A percentile compares a stretch with the other conserved stretches of the same genome.
phyloP scores from a whole-genome alignment of 805 yeast genomes.

The Maudiozyma serrabonitensis region DNA sequence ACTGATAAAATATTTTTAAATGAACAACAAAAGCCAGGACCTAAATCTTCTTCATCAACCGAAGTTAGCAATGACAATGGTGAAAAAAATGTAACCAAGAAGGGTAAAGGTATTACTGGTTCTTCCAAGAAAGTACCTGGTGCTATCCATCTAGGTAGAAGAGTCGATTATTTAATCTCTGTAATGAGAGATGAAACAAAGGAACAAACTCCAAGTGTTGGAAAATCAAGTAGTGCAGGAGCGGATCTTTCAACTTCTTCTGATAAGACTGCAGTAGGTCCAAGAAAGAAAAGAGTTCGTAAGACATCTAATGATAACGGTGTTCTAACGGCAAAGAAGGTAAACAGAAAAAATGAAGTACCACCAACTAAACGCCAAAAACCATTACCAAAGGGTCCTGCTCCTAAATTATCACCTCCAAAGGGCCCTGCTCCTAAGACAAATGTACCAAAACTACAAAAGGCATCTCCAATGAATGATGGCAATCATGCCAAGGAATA shows the following conservation, averaged over 20 bases:
- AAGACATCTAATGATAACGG: conserved; percentile 9
- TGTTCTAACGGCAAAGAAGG: background rate
- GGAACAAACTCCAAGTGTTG: conserved; percentile 11
- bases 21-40: conserved; percentile 26
- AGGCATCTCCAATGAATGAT: background rate
- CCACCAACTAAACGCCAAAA: conserved; percentile 17
- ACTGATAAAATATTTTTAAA: conserved; percentile 74
- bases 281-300: conserved; percentile 23
- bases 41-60: conserved; percentile 1
- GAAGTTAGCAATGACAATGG: background rate
- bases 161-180: conserved; percentile 76
- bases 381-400: conserved; percentile 24
- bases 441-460: background rate
- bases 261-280: conserved; percentile 14
- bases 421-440: conserved; percentile 3
- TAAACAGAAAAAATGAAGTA: conserved; percentile 9
- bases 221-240: conserved; percentile 5
- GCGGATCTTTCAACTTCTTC: conserved; percentile 5
- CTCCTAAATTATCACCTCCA: conserved; percentile 3
- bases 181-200: conserved; percentile 55
- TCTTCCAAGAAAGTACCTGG: conserved; percentile 70
- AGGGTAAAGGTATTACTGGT: conserved; percentile 22
- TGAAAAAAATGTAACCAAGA: conserved; percentile 6
- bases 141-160: conserved; percentile 81
- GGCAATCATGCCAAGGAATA: conserved; percentile 39